phyloP scores from a whole-genome alignment of 2,329 filamentous ascomycete genomes.

The Curvularia verruculosa region DNA sequence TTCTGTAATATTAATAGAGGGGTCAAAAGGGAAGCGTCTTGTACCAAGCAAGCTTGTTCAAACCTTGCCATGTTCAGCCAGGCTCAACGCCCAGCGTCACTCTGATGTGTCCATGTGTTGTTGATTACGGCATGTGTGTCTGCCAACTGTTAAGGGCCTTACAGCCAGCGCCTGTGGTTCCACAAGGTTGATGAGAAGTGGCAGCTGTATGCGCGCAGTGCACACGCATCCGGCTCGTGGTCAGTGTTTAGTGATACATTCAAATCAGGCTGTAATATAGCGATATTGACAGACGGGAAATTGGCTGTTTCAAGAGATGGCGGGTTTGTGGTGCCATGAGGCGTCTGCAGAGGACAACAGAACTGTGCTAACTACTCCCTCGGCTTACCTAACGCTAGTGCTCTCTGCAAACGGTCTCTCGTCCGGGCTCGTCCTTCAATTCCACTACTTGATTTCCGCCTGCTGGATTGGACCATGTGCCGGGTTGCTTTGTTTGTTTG shows the following conservation, averaged over 20 bases:
- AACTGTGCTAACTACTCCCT: conserved; percentile 2
- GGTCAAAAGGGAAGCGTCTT: neutral
- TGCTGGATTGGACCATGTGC: conserved; percentile 7
- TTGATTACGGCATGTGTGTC: conserved; percentile 7
- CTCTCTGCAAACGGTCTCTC: neutral
- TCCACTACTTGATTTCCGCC: neutral
- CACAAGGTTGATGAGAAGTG: conserved; percentile 8
- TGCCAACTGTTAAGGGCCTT: conserved; percentile 1
- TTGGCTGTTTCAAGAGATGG: neutral
- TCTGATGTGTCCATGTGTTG: conserved; percentile 3
- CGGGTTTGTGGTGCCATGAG: conserved; percentile 2
- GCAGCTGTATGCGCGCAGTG: conserved; percentile 3
- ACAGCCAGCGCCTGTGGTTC: conserved; percentile 8
- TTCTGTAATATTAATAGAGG: neutral
- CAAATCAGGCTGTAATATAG: conserved; percentile 8
- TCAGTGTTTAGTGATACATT: conserved; percentile 10
- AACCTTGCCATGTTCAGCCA: neutral
- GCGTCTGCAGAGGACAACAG: conserved; percentile 2
- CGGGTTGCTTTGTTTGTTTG: conserved; percentile 21
- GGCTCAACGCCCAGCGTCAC: conserved; percentile 7
- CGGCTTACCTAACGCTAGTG: conserved; percentile 1
- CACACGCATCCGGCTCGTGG: conserved; percentile 9
- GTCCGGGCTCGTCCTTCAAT: conserved; percentile 4
- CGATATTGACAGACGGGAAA: conserved; percentile 3
- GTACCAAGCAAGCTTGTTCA: neutral